These are phyloP conservation scores for Chaetomiaceae sp. DNA, from an alignment of 2,329 filamentous ascomycete species.

Conservation along the genomic window DNA sequence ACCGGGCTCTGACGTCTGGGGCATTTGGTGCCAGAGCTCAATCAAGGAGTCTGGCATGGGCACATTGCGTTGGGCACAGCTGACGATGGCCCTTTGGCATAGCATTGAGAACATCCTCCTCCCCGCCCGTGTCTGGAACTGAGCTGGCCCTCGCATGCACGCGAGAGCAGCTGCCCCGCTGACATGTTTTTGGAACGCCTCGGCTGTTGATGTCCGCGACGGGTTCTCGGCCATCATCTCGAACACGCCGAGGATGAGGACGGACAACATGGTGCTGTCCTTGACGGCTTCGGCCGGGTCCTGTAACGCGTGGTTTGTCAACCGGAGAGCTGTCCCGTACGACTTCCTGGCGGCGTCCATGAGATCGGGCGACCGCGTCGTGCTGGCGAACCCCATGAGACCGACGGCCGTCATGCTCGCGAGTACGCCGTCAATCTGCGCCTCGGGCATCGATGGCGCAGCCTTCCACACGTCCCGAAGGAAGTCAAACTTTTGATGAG, in stretches of 20 bases:
- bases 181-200: constrained; percentile 50
- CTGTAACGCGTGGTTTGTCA: constrained; percentile 47
- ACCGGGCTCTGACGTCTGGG: constrained; percentile 31
- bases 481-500: constrained; percentile 48
- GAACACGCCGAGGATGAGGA: constrained; percentile 51
- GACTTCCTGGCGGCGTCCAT: constrained; percentile 45
- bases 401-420: constrained; percentile 53
- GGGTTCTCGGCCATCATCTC: constrained; percentile 48
- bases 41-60: constrained; percentile 45
- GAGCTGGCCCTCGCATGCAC: constrained; percentile 43
- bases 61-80: constrained; percentile 45
- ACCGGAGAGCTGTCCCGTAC: constrained; percentile 47
- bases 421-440: constrained; percentile 42
- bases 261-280: constrained; percentile 48
- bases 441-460: constrained; percentile 30
- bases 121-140: constrained; percentile 43
- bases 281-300: constrained; percentile 40
- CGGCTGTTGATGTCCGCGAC: constrained; percentile 42
- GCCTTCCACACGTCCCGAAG: constrained; percentile 50
- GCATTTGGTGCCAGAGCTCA: constrained; percentile 42
- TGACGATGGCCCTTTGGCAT: constrained; percentile 46
- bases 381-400: constrained; percentile 46
- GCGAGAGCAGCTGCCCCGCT: constrained; percentile 48
- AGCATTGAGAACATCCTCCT: constrained; percentile 51
- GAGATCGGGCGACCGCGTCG: constrained; percentile 38